Conservation (phyloP, 2,329 filamentous ascomycete genomes). For the Aspergillus luchuensis region DNA sequence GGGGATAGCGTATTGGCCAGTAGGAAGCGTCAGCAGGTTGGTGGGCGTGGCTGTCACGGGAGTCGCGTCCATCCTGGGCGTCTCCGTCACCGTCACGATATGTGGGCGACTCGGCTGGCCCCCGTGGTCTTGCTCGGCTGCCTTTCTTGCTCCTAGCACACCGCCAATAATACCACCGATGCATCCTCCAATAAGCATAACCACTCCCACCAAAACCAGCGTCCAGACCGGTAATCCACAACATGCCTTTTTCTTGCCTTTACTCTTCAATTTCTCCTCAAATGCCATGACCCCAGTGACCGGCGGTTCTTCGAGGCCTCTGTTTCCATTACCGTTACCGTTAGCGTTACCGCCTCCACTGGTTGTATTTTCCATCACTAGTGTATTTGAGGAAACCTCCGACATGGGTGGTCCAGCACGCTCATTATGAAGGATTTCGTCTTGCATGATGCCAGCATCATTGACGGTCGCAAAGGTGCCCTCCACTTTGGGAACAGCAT, state of each 20-base stretch:
- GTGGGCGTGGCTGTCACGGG: slow-evolving; percentile 51
- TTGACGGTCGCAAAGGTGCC: slow-evolving; percentile 32
- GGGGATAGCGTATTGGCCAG: slow-evolving; percentile 53
- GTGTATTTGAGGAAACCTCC: slow-evolving; percentile 35
- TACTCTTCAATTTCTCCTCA: slow-evolving; percentile 49
- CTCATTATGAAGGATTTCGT: slow-evolving; percentile 53
- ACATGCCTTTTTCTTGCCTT: slow-evolving; percentile 46
- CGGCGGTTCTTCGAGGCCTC: slow-evolving; percentile 24
- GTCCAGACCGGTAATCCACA: slow-evolving; percentile 57
- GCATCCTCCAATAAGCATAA: slow-evolving; percentile 52
- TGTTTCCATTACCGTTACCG: slow-evolving; percentile 7
- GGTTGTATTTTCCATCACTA: slow-evolving; percentile 22
- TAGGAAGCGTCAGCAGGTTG: slow-evolving; percentile 50
- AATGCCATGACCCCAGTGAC: slow-evolving; percentile 43
- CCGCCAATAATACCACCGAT: slow-evolving; percentile 59
- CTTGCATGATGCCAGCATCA: slow-evolving; percentile 47
- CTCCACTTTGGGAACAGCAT: slow-evolving; percentile 61
- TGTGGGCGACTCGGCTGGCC: slow-evolving; percentile 26
- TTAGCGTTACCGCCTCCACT: slow-evolving; percentile 15
- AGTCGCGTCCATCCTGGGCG: slow-evolving; percentile 53
- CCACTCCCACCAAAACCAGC: slow-evolving; percentile 48
- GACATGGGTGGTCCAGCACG: slow-evolving; percentile 31
- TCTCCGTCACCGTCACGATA: slow-evolving; percentile 52
- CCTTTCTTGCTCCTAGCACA: slow-evolving; percentile 50
- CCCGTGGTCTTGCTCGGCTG: slow-evolving; percentile 29